Percentiles rank a stretch among this genome's conserved stretches.
Evolutionary conservation across 2,329 filamentous ascomycete genomes (phyloP).

Genomic region (Domatiomyces catenatus): DNA sequence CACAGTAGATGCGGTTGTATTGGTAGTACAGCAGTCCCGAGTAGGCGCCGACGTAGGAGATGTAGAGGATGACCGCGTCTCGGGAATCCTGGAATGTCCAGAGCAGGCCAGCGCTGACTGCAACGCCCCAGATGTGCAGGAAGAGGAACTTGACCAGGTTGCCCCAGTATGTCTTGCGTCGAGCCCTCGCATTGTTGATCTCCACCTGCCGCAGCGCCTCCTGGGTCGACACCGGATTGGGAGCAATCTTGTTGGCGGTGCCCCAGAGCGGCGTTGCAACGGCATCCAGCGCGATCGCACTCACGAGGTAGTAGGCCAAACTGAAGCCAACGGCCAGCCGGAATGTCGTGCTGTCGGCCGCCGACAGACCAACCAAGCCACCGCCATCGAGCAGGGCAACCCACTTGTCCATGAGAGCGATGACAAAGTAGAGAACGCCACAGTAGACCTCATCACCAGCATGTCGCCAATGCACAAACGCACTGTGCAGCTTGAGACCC

Average conservation of each 20-base stretch:
- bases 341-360: slow-evolving; percentile 23
- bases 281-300: slow-evolving; percentile 41
- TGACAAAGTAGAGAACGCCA: slow-evolving; percentile 39
- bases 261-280: slow-evolving; percentile 38
- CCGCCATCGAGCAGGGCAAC: slow-evolving; percentile 33
- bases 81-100: slow-evolving; percentile 35
- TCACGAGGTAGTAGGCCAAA: slow-evolving; percentile 43
- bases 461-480: slow-evolving; percentile 44
- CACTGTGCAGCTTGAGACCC: slow-evolving; percentile 40
- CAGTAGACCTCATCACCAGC: slow-evolving; percentile 40
- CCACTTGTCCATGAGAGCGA: slow-evolving; percentile 43
- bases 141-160: slow-evolving; percentile 36
- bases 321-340: slow-evolving; percentile 39
- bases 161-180: slow-evolving; percentile 36
- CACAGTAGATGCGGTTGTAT: slow-evolving; percentile 39
- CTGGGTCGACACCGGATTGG: slow-evolving; percentile 26
- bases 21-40: slow-evolving; percentile 40
- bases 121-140: slow-evolving; percentile 38
- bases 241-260: slow-evolving; percentile 28
- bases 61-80: slow-evolving; percentile 34
- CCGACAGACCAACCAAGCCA: slow-evolving; percentile 26
- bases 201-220: slow-evolving; percentile 31
- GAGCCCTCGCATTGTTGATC: slow-evolving; percentile 31
- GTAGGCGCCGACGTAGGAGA: slow-evolving; percentile 35
- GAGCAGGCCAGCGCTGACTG: slow-evolving; percentile 35